These are phyloP conservation scores for Orbilia oligospora DNA, from an alignment of 2,329 filamentous ascomycete species.

Conservation along the genomic window DNA sequence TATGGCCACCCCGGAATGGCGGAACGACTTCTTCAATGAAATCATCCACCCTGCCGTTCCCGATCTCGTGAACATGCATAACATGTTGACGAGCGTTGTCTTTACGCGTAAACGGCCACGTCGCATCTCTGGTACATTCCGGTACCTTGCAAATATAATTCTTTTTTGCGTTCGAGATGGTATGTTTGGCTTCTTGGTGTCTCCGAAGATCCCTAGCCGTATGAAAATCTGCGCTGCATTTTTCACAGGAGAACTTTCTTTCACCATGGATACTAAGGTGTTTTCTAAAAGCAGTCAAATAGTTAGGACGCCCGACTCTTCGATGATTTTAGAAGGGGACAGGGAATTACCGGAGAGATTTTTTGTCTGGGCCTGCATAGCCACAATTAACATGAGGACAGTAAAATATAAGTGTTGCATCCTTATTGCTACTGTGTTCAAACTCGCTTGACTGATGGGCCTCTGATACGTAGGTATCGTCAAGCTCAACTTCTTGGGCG, in stretches of 20 bases:
- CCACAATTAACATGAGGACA: neutral
- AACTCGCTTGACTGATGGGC: neutral
- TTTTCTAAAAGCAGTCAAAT: neutral
- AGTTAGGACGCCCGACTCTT: neutral
- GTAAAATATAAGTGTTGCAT: neutral
- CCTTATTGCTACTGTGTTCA: neutral
- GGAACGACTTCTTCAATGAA: constrained; percentile 17
- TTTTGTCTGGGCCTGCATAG: neutral
- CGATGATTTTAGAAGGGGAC: too few species aligned
- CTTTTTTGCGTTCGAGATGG: neutral
- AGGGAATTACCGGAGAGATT: neutral
- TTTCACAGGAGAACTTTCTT: constrained; percentile 2
- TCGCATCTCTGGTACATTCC: neutral
- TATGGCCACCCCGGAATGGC: neutral
- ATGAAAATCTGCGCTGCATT: constrained; percentile 12
- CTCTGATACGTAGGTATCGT: neutral
- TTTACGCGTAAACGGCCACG: constrained; percentile 24
- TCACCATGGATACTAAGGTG: neutral
- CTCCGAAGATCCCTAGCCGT: constrained; percentile 18
- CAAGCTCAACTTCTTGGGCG: neutral
- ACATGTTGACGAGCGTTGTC: constrained; percentile 47
- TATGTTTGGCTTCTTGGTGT: constrained; percentile 12
- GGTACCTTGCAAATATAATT: constrained; percentile 29
- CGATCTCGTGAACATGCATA: constrained; percentile 9
- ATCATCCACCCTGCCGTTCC: neutral